Base-by-base conservation (phyloP, 2,329 filamentous ascomycete genomes). In the Laburnicola sp. region DNA sequence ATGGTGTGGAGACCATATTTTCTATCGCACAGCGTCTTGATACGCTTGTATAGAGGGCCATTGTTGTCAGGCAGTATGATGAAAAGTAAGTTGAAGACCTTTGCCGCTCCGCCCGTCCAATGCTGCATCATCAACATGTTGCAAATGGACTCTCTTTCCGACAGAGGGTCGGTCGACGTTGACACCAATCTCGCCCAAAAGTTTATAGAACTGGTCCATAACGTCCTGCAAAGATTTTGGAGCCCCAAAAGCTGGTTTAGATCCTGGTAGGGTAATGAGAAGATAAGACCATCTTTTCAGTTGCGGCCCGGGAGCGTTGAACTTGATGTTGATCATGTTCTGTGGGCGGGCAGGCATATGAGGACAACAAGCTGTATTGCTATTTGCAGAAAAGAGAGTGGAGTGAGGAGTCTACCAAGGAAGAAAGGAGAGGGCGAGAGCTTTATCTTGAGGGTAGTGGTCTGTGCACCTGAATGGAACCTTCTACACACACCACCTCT, bases 271-370 rank as follows among this genome's bases (percentile, higher is more conserved):
- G 9, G 55, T 51, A 3, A 62, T 53, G 45, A 56, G 40, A 10
- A 62, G 34, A 3, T 50, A 56, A 0, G 54, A 53, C 60, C 60
- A 63, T 5, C 42, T 56, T 4, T 27, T 2, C 1, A 63, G 55
- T 3, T 2, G 8, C 6, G 47, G 48, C 7, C 48, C 45, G 2
- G 16, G 16, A 16, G 44, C 40, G 9, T 59, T 56, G 30, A 65
- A 62, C 37, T 62, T 59, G 44, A 61, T 56, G 7, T 54, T 51
- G 0, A 52, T 52, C 61, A 65, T 64, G 28, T 65, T 61, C 89
- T 16, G 16, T 16, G 16, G 16, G 16, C 16, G 16, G 16, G 16
- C 16, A 16, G 16, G 16, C 16, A 16, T 16, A 16, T 16, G 16
- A 16, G 16, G 16, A 16, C 16, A 16, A 16, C 16, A 16, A 16